These are phyloP conservation scores for Microsporum canis DNA, from an alignment of 2,329 filamentous ascomycete species.

Conservation along the genomic window DNA sequence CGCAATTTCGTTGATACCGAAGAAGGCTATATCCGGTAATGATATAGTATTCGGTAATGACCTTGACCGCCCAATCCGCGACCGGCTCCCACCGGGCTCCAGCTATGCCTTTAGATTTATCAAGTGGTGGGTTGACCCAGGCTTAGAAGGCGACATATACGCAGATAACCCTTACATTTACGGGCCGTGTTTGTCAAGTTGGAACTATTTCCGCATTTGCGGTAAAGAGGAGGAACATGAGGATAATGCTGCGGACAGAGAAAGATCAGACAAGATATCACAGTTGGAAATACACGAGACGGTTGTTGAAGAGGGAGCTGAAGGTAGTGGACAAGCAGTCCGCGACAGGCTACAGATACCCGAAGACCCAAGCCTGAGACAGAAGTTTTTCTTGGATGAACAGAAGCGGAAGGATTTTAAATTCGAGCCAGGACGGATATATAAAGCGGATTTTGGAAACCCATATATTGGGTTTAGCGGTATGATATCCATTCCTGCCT, in stretches of 20 bases:
- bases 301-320: slow-evolving; percentile 56
- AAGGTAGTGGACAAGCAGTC: slow-evolving; percentile 42
- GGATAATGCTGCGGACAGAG: not conserved
- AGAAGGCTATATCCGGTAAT: slow-evolving; percentile 50
- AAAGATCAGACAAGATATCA: slow-evolving; percentile 14
- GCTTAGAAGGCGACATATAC: slow-evolving; percentile 79
- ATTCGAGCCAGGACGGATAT: slow-evolving; percentile 52
- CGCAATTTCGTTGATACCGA: slow-evolving; percentile 65
- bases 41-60: slow-evolving; percentile 90
- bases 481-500: slow-evolving; percentile 20
- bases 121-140: slow-evolving; percentile 83
- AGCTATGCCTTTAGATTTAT: slow-evolving; percentile 73
- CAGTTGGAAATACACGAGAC: slow-evolving; percentile 37
- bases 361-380: slow-evolving; percentile 41
- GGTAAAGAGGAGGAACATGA: slow-evolving; percentile 28
- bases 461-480: slow-evolving; percentile 80
- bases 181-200: slow-evolving; percentile 65
- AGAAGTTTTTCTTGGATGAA: slow-evolving; percentile 51
- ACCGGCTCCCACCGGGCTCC: slow-evolving; percentile 77
- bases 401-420: slow-evolving; percentile 45
- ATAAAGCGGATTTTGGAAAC: slow-evolving; percentile 72
- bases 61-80: slow-evolving; percentile 81
- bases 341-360: slow-evolving; percentile 44
- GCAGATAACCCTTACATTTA: slow-evolving; percentile 79
- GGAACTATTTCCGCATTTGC: slow-evolving; percentile 65